Percentiles rank a stretch among this genome's conserved stretches.
phyloP scores from a whole-genome alignment of 495 filamentous ascomycete species.

The Podospora pseudoanserina region DNA sequence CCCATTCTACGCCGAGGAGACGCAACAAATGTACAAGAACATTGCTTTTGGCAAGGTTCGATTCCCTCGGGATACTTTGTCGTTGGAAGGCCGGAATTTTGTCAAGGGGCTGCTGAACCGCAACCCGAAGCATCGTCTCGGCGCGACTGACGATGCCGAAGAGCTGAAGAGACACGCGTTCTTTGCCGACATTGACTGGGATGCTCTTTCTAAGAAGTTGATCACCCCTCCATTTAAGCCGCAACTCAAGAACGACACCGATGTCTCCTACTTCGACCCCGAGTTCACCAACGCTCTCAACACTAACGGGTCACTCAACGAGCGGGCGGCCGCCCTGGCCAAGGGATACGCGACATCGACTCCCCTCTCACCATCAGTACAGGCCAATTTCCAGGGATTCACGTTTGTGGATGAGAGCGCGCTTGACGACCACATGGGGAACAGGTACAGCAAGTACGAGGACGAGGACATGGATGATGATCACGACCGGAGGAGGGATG shows the following conservation, averaged over 20 bases:
- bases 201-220: conserved; percentile 76
- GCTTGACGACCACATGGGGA: conserved; percentile 82
- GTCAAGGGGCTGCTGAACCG: conserved; percentile 96
- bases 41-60: conserved; percentile 98
- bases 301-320: conserved; percentile 78
- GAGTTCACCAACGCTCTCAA: conserved; percentile 96
- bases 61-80: conserved; percentile 91
- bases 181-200: conserved; percentile 93
- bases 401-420: conserved; percentile 97
- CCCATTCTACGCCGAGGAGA: conserved; percentile 98
- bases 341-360: conserved; percentile 76
- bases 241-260: conserved; percentile 87
- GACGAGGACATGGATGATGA: conserved; percentile 54
- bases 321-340: conserved; percentile 77
- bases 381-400: conserved; percentile 97
- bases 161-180: conserved; percentile 94
- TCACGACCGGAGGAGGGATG: conserved; percentile 44
- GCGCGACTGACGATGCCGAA: conserved; percentile 85
- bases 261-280: conserved; percentile 97
- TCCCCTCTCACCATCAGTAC: conserved; percentile 87
- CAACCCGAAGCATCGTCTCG: conserved; percentile 92
- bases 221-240: conserved; percentile 98
- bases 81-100: conserved; percentile 91
- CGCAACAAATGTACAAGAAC: conserved; percentile 99
- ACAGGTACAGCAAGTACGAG: conserved; percentile 65